Evolutionary conservation across 208 protist species (phyloP).

Genomic region (Crithidia brevicula): DNA sequence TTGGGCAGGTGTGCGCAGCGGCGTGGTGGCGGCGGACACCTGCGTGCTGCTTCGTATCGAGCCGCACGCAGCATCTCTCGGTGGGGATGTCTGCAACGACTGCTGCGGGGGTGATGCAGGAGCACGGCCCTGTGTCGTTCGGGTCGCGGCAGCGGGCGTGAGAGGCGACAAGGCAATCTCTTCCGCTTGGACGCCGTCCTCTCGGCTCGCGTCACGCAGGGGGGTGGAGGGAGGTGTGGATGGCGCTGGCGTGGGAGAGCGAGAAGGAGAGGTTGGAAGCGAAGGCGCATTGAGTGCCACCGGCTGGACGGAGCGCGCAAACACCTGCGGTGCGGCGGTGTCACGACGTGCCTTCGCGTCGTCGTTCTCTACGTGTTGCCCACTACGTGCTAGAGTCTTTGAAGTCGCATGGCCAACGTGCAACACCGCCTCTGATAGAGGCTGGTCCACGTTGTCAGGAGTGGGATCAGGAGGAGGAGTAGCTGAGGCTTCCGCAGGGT

Average conservation of each 20-base stretch:
- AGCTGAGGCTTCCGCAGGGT: neutral
- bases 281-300: no score
- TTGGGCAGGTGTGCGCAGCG: neutral
- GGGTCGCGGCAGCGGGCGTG: neutral
- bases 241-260: no score
- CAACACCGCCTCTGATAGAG: no score
- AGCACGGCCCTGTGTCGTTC: neutral
- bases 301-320: no score
- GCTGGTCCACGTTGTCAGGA: no score
- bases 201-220: neutral
- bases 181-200: neutral
- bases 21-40: slow-evolving; percentile 9
- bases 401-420: no score
- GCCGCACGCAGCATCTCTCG: no score
- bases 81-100: neutral
- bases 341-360: no score
- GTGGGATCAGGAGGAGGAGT: neutral
- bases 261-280: no score
- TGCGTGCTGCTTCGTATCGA: neutral
- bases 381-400: no score
- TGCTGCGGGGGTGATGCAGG: neutral
- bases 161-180: slow-evolving; percentile 25
- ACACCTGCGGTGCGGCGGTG: no score
- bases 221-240: neutral
- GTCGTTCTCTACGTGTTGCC: no score